These are phyloP conservation scores for Verticillium nubilum DNA, from an alignment of 2,329 filamentous ascomycete genomes.

Conservation along the genomic window DNA sequence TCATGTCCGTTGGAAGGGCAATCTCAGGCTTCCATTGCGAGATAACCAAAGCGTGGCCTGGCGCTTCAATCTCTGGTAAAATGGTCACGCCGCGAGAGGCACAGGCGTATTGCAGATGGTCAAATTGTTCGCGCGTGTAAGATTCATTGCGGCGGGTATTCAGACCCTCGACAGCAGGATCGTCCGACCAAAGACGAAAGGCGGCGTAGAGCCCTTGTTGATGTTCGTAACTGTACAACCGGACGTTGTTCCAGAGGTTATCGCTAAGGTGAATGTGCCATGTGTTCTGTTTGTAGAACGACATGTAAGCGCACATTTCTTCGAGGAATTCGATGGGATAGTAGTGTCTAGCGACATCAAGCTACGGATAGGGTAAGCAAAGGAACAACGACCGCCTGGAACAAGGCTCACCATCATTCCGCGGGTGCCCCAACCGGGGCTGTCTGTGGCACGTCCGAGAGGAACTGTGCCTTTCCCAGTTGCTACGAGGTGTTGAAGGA, in stretches of 20 bases:
- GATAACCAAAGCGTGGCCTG: constrained; percentile 45
- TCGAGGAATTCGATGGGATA: constrained; percentile 26
- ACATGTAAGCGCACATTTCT: constrained; percentile 36
- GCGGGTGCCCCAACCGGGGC: constrained; percentile 37
- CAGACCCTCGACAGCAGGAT: constrained; percentile 14
- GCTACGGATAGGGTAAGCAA: not conserved
- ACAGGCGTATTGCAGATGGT: constrained; percentile 42
- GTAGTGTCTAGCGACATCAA: constrained; percentile 18
- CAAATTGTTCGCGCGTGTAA: constrained; percentile 29
- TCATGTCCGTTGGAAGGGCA: constrained; percentile 37
- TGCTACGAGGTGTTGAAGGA: constrained; percentile 34
- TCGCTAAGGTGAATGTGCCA: constrained; percentile 45
- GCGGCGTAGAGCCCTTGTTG: constrained; percentile 41
- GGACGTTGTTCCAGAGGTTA: constrained; percentile 38
- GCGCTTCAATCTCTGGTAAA: constrained; percentile 49
- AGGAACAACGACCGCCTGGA: not conserved
- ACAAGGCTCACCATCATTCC: constrained; percentile 30
- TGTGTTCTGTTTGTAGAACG: constrained; percentile 41
- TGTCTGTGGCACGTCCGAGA: constrained; percentile 25
- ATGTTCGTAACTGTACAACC: constrained; percentile 39
- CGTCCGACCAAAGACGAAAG: constrained; percentile 30
- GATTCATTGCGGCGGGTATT: constrained; percentile 19
- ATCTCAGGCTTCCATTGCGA: constrained; percentile 52
- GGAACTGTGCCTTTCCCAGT: constrained; percentile 19
- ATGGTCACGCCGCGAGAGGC: constrained; percentile 45